Conservation (phyloP, 1,284 basidiomycete genomes). For the Sutorius eximius region DNA sequence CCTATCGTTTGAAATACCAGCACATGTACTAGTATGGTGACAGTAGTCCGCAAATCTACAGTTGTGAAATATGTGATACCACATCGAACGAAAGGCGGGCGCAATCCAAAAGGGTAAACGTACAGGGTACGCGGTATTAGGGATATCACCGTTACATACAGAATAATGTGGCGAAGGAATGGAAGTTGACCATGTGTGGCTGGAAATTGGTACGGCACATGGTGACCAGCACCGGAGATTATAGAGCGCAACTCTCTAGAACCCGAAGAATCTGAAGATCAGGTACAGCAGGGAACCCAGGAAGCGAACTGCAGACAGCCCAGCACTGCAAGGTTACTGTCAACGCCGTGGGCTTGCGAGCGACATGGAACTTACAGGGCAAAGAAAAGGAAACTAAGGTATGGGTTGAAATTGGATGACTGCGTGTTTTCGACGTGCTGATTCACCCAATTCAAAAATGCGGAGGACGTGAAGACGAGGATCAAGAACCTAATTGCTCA, state of each 20-base stretch:
- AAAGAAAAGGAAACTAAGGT: conserved; percentile 80
- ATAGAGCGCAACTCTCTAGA: conserved; percentile 23
- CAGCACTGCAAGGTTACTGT: conserved; percentile 51
- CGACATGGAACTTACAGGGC: conserved; percentile 58
- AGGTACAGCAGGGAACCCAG: conserved; percentile 76
- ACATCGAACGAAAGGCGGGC: background rate
- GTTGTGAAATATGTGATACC: background rate
- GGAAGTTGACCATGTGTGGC: background rate
- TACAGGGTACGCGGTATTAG: conserved; percentile 19
- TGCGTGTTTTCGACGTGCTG: conserved; percentile 47
- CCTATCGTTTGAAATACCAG: conserved; percentile 1
- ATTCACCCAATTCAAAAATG: conserved; percentile 67
- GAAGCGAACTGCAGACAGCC: conserved; percentile 77
- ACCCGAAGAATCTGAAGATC: conserved; percentile 68
- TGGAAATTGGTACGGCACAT: conserved; percentile 1
- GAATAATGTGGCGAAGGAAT: conserved; percentile 2
- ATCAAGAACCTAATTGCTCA: conserved; percentile 61
- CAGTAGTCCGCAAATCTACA: conserved; percentile 4
- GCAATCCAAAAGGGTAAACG: conserved; percentile 1
- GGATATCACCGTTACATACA: conserved; percentile 10
- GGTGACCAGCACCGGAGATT: conserved; percentile 2
- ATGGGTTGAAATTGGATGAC: conserved; percentile 76
- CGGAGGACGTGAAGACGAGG: conserved; percentile 76
- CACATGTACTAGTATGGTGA: background rate
- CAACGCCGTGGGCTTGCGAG: background rate